Evolutionary conservation across 2,329 filamentous ascomycete species (phyloP), one percentile per base, ranked within the genome.

Genomic region (Torrubiellomyces zombiae): DNA sequence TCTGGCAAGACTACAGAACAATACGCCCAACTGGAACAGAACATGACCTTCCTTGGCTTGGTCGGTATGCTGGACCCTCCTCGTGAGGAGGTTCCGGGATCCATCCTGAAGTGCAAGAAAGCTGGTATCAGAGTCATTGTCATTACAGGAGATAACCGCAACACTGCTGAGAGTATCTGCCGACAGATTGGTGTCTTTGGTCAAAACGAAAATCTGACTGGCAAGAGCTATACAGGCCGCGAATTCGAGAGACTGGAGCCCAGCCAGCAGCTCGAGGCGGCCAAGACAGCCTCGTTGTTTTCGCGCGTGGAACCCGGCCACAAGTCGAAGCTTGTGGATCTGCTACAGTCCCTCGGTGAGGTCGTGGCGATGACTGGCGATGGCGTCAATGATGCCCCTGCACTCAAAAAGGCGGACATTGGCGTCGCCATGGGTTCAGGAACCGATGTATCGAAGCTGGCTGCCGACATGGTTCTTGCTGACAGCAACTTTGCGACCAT

Each of bases 401-500:
- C 89, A 10, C 63, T 98, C 43, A 98, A 98, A 67, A 95, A 94
- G 60, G 81, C 89, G 18, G 89, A 98, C 47, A 98, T 98, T 55
- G 89, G 89, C 56, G 83, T 98, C 33, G 91, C 89, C 30, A 98
- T 98, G 89, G 91, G 89, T 25, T 89, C 82, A 28, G 89, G 89
- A 45, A 98, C 89, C 14, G 89, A 98, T 48, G 89, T 98, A 16
- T 81, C 89, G 31, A 94, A 92, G 58, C 62, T 98, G 37, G 89
- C 89, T 16, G 82, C 91, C 30, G 89, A 98, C 50, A 98, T 98
- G 89, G 86, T 98, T 25, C 75, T 98, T 25, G 81, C 85, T 14
- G 91, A 98, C 55, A 83, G 94, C 57, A 98, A 98, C 63, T 98
- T 98, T 51, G 89, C 89, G 33, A 98, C 89, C 4, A 98, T 98